Base-by-base conservation (phyloP, 768 basidiomycete genomes). In the Macrolepiota fuliginosa region DNA sequence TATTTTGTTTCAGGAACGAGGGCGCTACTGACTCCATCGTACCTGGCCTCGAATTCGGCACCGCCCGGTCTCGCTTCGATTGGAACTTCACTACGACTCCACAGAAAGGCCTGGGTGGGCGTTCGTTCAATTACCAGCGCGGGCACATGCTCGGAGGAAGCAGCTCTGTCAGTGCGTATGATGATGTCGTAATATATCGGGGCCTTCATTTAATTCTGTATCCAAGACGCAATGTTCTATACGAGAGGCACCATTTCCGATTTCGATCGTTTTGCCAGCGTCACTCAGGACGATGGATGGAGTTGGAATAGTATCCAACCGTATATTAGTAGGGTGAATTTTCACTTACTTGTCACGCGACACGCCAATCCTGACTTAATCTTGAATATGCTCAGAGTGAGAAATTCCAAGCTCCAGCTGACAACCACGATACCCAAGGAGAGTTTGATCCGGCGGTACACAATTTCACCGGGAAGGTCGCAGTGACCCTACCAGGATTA, bases 1-100 rank as follows among this genome's bases (percentile, higher is more conserved):
- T 19, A 45, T n/a, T 15, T n/a, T 45, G n/a, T 22, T 39, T 9
- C 46, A 72, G 70, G 19, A 64, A 70, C 51, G 63, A 69, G 22
- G 68, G 65, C 25, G 64, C 64, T 13, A 55, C 62, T 24, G 59
- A 60, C 36, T 63, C 66, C 3, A 59, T 57, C 9, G 64, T 71
- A 6, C 72, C 73, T 6, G 36, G 63, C 7, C 52, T 61, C 10
- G 40, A 53, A 46, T n/a, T 7, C n/a, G 45, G 45, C 2, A 61
- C 59, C 35, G 59, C 52, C 19, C 40, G 27, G 19, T 54, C 52
- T 35, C 42, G 13, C 7, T 50, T 61, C 15, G 59, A 74, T 55
- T 77, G 76, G 76, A 75, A 75, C 47, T 76, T 64, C 54, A 73
- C 70, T 17, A 71, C 70, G 1, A 63, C 58, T 11, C 70, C 73